phyloP scores from a whole-genome alignment of 1,139 yeast species.

The Candida anutae region DNA sequence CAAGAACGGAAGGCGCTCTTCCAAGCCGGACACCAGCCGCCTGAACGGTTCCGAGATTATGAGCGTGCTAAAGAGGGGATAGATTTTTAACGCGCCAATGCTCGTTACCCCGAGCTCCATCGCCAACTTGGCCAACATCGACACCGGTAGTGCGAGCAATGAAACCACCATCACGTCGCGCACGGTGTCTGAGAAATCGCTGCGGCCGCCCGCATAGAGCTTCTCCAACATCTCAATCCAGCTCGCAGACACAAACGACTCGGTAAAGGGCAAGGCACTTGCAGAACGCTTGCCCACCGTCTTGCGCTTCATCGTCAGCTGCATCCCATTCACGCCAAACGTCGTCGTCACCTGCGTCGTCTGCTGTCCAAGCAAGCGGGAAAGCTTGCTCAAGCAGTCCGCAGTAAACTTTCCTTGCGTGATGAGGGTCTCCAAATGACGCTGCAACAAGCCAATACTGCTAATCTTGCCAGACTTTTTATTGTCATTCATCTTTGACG shows the following conservation, averaged over 20 bases:
- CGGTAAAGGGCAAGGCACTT: conserved; percentile 37
- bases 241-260: conserved; percentile 40
- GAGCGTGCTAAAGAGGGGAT: conserved; percentile 50
- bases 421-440: conserved; percentile 34
- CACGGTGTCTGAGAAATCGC: conserved; percentile 38
- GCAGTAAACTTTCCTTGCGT: conserved; percentile 36
- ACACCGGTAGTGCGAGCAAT: conserved; percentile 40
- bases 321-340: conserved; percentile 3
- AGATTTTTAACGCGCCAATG: conserved; percentile 30
- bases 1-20: conserved; percentile 38
- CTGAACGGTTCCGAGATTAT: conserved; percentile 37
- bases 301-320: conserved; percentile 6
- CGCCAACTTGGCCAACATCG: conserved; percentile 32
- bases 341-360: conserved; percentile 3
- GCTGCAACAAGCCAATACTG: conserved; percentile 36
- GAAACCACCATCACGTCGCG: conserved; percentile 47
- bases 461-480: conserved; percentile 45
- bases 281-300: conserved; percentile 12
- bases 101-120: conserved; percentile 39
- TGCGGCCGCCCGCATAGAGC: conserved; percentile 48
- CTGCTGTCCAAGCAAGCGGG: conserved; percentile 37
- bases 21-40: conserved; percentile 42
- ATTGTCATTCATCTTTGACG: conserved; percentile 40
- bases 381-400: conserved; percentile 36
- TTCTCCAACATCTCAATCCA: conserved; percentile 58